Evolutionary conservation across 768 basidiomycete species (phyloP), one percentile per base, ranked within the genome.

Genomic region (Pulveroboletus sp.): DNA sequence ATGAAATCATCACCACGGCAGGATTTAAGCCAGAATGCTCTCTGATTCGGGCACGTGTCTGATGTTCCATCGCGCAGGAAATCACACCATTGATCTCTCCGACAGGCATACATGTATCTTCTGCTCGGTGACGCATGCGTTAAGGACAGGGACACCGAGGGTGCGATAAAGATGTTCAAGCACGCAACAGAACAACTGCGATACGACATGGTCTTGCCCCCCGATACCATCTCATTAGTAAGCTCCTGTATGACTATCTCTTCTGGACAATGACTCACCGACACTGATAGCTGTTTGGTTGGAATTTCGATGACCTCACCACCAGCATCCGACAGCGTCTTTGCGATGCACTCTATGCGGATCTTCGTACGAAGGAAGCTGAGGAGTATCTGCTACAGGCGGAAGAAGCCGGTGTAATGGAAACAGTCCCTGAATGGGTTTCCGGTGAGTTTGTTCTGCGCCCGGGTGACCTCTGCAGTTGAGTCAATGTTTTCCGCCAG

Each of bases 71-170:
- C 12, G 9, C 23, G 1, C 5, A 13, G 32, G 3, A 6, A 14
- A 29, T 29, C 34, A n/a, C 12, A 6, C 16, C 5, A 7, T 19
- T 51, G 19, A 54, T 10, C 16, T 14, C 10, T 20, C 13, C 10
- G 39, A 1, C 41, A 54, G 49, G 40, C 49, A 19, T 51, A 50
- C 13, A 54, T 54, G 49, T 23, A 34, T 29, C 23, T 51, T 51
- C 13, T 26, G 16, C 39, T 46, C n/a, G 53, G 53, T 19, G 32
- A 43, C 17, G 43, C 31, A 14, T 17, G 23, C 1, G n/a, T 39
- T 12, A 23, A 42, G 16, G 17, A 14, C 0, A 6, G 22, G 9
- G 23, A 54, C 16, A 37, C 41, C 17, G 24, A 31, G 10, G 17
- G 11, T 42, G 49, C 49, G 2, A 29, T 51, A 39, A 7, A 23